phyloP scores from a whole-genome alignment of 2,329 filamentous ascomycete genomes.

The Xylariaceae sp. region DNA sequence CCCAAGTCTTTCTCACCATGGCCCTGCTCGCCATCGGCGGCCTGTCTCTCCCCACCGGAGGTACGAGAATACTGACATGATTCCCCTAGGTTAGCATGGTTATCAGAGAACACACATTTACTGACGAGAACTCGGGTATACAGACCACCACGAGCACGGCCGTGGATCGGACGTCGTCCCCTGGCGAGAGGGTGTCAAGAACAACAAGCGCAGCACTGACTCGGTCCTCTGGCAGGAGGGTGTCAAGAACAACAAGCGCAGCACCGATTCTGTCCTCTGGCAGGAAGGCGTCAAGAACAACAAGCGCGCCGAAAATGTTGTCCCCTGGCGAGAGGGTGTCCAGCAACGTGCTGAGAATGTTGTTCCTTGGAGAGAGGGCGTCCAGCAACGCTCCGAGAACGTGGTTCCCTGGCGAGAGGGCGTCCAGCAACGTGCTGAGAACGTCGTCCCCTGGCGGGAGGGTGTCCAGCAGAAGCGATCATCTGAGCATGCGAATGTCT shows the following conservation, averaged over 20 bases:
- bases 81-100: no score
- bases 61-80: no score
- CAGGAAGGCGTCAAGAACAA: background rate
- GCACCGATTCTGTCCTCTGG: background rate
- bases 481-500: background rate
- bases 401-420: background rate
- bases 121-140: background rate
- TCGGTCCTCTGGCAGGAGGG: background rate
- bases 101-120: no score
- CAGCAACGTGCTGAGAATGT: background rate
- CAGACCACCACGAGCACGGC: background rate
- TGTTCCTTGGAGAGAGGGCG: background rate
- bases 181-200: background rate
- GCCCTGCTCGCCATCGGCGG: background rate
- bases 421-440: background rate
- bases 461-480: background rate
- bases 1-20: background rate
- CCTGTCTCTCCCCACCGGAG: background rate
- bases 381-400: background rate
- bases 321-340: background rate
- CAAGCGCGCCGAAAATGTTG: background rate
- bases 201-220: background rate
- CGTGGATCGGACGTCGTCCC: background rate
- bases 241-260: background rate
- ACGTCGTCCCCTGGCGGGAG: background rate